A percentile compares a stretch with the other conserved stretches of the same genome.
These are phyloP conservation scores for Theobroma grandiflorum DNA, from an alignment of 441 rosid genomes.

Conservation along the genomic window DNA sequence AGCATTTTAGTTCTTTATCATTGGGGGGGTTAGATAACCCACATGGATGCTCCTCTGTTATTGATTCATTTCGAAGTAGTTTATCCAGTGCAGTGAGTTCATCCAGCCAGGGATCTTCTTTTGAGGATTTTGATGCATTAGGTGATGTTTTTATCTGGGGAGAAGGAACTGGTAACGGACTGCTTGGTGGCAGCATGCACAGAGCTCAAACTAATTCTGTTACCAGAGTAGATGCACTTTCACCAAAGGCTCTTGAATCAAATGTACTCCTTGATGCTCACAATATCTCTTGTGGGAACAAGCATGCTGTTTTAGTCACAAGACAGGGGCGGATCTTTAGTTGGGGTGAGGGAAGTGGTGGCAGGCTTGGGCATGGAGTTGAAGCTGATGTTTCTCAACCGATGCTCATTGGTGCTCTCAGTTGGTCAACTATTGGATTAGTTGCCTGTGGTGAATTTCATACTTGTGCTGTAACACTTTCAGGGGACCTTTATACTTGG, in stretches of 20 bases:
- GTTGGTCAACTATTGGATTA: slow-evolving; percentile 52
- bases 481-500: slow-evolving; percentile 79
- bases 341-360: slow-evolving; percentile 78
- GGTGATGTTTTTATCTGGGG: slow-evolving; percentile 66
- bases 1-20: slow-evolving; percentile 35
- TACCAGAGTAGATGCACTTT: slow-evolving; percentile 36
- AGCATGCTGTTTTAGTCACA: slow-evolving; percentile 65
- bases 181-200: slow-evolving; percentile 43
- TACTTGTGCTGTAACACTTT: slow-evolving; percentile 73
- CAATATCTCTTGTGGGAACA: slow-evolving; percentile 62
- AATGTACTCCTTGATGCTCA: slow-evolving; percentile 58
- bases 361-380: slow-evolving; percentile 72
- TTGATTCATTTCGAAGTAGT: slow-evolving; percentile 48
- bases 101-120: slow-evolving; percentile 54
- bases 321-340: slow-evolving; percentile 70
- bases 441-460: slow-evolving; percentile 79
- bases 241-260: slow-evolving; percentile 58
- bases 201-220: slow-evolving; percentile 41
- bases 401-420: slow-evolving; percentile 59
- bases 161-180: slow-evolving; percentile 53
- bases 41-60: slow-evolving; percentile 35
- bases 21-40: slow-evolving; percentile 42
- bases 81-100: slow-evolving; percentile 58
- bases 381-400: slow-evolving; percentile 68
- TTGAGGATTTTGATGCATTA: slow-evolving; percentile 53